Conservation (phyloP, 495 filamentous ascomycete species). For the Chaetomium tenue region DNA sequence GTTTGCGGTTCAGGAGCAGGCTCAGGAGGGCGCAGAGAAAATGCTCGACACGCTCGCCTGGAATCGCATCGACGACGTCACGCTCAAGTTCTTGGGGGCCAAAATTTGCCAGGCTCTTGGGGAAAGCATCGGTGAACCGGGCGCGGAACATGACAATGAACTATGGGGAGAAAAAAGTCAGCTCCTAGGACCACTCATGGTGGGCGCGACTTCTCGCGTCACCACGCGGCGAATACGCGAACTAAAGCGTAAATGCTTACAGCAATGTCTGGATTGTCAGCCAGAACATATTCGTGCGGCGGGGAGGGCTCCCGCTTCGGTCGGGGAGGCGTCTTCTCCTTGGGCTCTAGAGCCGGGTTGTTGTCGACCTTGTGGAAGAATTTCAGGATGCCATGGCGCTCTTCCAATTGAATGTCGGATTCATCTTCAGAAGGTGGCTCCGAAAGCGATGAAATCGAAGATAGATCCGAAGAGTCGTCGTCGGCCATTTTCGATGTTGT, state of each 20-base stretch:
- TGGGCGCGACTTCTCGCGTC: constrained; percentile 45
- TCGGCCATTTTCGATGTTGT: constrained; percentile 45
- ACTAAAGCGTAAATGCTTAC: constrained; percentile 55
- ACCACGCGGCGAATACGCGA: constrained; percentile 33
- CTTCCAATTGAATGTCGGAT: constrained; percentile 47
- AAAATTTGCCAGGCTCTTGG: constrained; percentile 79
- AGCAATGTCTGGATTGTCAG: constrained; percentile 84
- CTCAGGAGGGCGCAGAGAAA: constrained; percentile 86
- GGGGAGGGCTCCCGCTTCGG: constrained; percentile 78
- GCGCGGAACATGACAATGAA: constrained; percentile 97
- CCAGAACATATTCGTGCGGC: constrained; percentile 81
- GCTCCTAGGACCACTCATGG: constrained; percentile 39
- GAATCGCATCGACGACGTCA: constrained; percentile 71
- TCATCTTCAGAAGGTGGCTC: constrained; percentile 55
- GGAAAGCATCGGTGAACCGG: constrained; percentile 85
- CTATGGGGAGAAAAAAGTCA: constrained; percentile 47
- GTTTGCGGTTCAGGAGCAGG: constrained; percentile 91
- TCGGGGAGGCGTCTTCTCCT: constrained; percentile 60
- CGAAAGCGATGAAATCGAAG: constrained; percentile 54
- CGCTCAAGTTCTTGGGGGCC: constrained; percentile 93
- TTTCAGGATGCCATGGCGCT: constrained; percentile 54
- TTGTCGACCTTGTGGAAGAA: constrained; percentile 56
- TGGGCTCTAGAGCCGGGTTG: constrained; percentile 39
- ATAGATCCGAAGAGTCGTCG: constrained; percentile 55
- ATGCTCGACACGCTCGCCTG: constrained; percentile 80